Evolutionary conservation across 202 grass and related monocot species (phyloP).

Genomic region (Schoenoplectus triqueter): DNA sequence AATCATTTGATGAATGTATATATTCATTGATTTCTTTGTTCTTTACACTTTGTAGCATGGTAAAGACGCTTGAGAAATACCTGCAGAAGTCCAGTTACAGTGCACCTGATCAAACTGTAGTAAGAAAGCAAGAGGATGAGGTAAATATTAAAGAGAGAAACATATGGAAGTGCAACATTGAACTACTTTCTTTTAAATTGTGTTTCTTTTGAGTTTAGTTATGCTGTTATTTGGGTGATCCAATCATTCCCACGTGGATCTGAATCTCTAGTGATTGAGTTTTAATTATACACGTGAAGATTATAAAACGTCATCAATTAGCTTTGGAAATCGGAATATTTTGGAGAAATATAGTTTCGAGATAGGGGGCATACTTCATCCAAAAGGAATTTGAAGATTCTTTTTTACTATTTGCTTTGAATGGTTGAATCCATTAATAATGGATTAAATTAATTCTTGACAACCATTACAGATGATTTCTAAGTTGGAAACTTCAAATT

Average conservation of each 20-base stretch:
- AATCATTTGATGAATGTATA: slow-evolving; percentile 1
- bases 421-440: neutral
- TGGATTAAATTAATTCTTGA: no score
- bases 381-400: neutral
- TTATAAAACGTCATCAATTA: neutral
- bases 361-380: neutral
- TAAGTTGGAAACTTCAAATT: no score
- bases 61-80: slow-evolving; percentile 78
- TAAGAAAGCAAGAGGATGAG: slow-evolving; percentile 86
- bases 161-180: no score
- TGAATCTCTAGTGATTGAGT: neutral
- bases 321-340: neutral
- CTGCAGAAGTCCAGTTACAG: slow-evolving; percentile 62
- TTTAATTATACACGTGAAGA: neutral
- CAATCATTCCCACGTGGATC: neutral
- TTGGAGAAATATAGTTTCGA: neutral
- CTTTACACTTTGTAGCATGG: slow-evolving; percentile 57
- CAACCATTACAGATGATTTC: no score
- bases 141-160: slow-evolving; percentile 33
- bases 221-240: neutral
- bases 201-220: neutral
- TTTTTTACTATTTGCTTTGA: neutral
- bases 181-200: neutral
- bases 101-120: slow-evolving; percentile 57
- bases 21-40: neutral